Base-by-base conservation (phyloP, 495 filamentous ascomycete species). In the Tuber calosporum region DNA sequence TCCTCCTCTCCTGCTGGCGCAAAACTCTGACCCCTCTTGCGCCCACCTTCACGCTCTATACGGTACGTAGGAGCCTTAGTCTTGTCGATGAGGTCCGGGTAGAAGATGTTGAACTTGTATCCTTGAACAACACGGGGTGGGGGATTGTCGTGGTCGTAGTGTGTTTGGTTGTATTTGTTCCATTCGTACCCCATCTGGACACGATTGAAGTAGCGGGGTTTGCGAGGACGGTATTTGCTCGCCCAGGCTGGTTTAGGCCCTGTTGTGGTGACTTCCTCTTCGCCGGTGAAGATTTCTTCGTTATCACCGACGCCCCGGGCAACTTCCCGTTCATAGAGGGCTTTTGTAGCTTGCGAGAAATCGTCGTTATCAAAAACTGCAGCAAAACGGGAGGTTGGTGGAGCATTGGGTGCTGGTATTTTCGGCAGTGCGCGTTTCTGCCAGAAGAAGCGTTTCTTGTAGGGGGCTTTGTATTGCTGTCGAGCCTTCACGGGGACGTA, bases 141-240 rank as follows among this genome's bases (percentile, higher is more conserved):
- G 9, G 95, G 95, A 79, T 99, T 97, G 80, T 98, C 96, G 82
- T 97, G 94, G 81, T 98, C 96, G 84, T 99, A 99, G 84, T 99
- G 95, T 2, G 95, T 99, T 83, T 99, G 95, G 79, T 99, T 99
- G 86, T 99, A 99, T 82, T 99, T 99, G 82, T 99, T 99, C 95
- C 95, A 99, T 82, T 99, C 95, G 83, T 97, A 99, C 58, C 95
- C 95, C 92, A 97, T 98, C 83, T 97, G 93, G 58, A 97, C 94
- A 34, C 95, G 90, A 81, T 98, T 98, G 87, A 99, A 98, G 84
- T 98, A 98, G 41, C 92, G 88, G 15, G 95, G 96, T 84, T 98
- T 97, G 69, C 95, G 87, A 36, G 96, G 94, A 22, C 93, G 89
- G 80, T 97, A 91, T 82, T 96, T 96, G 81, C 88, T 87, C 22